Evolutionary conservation across 176 grass and related monocot species (phyloP).

Genomic region (Phoenix dactylifera): DNA sequence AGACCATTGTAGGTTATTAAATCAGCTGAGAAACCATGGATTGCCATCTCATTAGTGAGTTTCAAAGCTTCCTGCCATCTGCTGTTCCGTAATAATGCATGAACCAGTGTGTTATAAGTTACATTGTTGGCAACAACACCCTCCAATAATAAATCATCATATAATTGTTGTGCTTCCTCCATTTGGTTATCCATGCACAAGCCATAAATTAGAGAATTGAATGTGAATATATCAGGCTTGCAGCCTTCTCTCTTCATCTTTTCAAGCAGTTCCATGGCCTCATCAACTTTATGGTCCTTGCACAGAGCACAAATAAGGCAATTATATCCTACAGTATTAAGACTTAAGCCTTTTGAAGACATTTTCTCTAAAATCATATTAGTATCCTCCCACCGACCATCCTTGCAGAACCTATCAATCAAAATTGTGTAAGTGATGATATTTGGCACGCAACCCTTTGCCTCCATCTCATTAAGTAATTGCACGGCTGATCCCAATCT

Average conservation of each 20-base stretch:
- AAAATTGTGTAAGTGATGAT: slow-evolving; percentile 61
- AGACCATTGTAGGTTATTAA: slow-evolving; percentile 78
- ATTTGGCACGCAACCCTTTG: slow-evolving; percentile 41
- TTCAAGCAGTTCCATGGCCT: slow-evolving; percentile 45
- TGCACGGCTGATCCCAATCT: slow-evolving; percentile 46
- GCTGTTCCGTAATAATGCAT: slow-evolving; percentile 42
- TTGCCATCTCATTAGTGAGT: slow-evolving; percentile 67
- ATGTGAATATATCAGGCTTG: slow-evolving; percentile 78
- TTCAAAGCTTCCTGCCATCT: slow-evolving; percentile 56
- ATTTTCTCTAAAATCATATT: slow-evolving; percentile 48
- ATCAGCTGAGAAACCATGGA: slow-evolving; percentile 59
- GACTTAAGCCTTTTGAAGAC: slow-evolving; percentile 40
- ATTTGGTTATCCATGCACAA: slow-evolving; percentile 50
- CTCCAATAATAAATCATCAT: slow-evolving; percentile 53
- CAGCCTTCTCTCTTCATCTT: slow-evolving; percentile 67
- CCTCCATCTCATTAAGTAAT: slow-evolving; percentile 60
- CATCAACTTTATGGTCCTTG: slow-evolving; percentile 49
- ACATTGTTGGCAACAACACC: slow-evolving; percentile 59
- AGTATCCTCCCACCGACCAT: slow-evolving; percentile 58
- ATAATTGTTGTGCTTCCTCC: slow-evolving; percentile 52
- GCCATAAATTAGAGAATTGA: slow-evolving; percentile 74
- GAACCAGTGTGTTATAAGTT: slow-evolving; percentile 83
- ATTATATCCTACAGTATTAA: slow-evolving; percentile 73
- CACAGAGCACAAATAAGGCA: slow-evolving; percentile 71
- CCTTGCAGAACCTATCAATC: slow-evolving; percentile 55